Evolutionary conservation across 2,329 filamentous ascomycete species (phyloP), one percentile per base, ranked within the genome.

Genomic region (Geosmithia morbida): DNA sequence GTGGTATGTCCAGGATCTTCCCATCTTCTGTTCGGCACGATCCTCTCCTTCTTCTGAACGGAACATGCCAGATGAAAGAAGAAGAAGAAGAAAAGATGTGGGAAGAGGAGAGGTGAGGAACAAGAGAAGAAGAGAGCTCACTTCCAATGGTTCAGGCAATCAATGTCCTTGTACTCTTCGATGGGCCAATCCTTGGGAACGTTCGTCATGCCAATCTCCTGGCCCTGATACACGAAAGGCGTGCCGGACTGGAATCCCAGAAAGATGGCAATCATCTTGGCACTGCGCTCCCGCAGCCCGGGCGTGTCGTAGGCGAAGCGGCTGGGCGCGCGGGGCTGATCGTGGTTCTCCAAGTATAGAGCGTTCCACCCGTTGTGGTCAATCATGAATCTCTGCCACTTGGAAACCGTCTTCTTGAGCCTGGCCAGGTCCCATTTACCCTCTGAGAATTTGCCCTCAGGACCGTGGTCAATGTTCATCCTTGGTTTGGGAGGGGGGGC

Each of bases 151-250:
- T 71, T 74, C n/a, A 74, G 54, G 17, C 66, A 71, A 50, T 81
- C 74, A 40, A 87, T 69, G 51, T 87, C 83, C 58, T 80, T 77
- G 63, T 85, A 88, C 53, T 83, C 75, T 3, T 75, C 66, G 46
- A 83, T 75, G 1, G 64, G 63, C 77, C 81, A 83, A 4, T 70
- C 66, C 10, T 62, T 61, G 2, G 81, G 79, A 18, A 81, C 68
- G 54, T 83, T 83, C 33, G 71, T 66, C 74, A 83, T 82, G 17
- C 78, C 81, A 33, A 84, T 67, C 60, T 85, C 81, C 57, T 85
- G 78, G 13, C 81, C 81, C 58, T 84, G 80, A 56, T 82, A 84
- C n/a, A 84, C 63, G 55, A 81, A 84, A 0, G 79, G 67, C 0
- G 81, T 83, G 16, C 80, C 81, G 2, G 74, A 69, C 51, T 81